Conservation (phyloP, 768 basidiomycete genomes). For the Fomitopsis serialis region DNA sequence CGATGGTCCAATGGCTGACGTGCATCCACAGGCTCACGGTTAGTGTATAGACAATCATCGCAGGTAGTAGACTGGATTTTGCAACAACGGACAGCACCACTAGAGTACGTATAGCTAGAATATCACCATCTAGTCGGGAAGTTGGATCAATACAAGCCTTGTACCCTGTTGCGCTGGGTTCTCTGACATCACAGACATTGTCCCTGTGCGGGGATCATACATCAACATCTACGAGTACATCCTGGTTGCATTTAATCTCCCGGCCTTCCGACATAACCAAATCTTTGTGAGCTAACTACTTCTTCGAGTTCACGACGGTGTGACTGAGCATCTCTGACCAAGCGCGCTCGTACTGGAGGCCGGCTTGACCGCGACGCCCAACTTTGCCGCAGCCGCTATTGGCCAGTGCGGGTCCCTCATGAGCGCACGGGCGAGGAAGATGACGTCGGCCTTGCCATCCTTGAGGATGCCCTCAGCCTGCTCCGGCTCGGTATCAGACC, state of each 20-base stretch:
- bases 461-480: slow-evolving; percentile 59
- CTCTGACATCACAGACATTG: too few species aligned
- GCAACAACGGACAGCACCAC: too few species aligned
- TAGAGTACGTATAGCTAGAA: too few species aligned
- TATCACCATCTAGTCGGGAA: too few species aligned
- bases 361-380: slow-evolving; percentile 60
- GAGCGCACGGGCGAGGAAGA: slow-evolving; percentile 63
- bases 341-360: slow-evolving; percentile 67
- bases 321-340: slow-evolving; percentile 29
- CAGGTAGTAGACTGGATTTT: too few species aligned
- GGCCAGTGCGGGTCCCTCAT: slow-evolving; percentile 64
- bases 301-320: background rate
- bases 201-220: too few species aligned
- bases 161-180: too few species aligned
- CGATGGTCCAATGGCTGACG: slow-evolving; percentile 6
- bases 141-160: too few species aligned
- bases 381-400: slow-evolving; percentile 51
- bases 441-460: slow-evolving; percentile 61
- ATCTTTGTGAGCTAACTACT: background rate
- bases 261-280: background rate
- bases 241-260: background rate
- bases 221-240: background rate
- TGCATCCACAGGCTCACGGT: slow-evolving; percentile 41
- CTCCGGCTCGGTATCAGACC: slow-evolving; percentile 64
- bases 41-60: slow-evolving; percentile 30